Evolutionary conservation across 179 eudicot genomes (phyloP).

Genomic region (Silene noctiflora): DNA sequence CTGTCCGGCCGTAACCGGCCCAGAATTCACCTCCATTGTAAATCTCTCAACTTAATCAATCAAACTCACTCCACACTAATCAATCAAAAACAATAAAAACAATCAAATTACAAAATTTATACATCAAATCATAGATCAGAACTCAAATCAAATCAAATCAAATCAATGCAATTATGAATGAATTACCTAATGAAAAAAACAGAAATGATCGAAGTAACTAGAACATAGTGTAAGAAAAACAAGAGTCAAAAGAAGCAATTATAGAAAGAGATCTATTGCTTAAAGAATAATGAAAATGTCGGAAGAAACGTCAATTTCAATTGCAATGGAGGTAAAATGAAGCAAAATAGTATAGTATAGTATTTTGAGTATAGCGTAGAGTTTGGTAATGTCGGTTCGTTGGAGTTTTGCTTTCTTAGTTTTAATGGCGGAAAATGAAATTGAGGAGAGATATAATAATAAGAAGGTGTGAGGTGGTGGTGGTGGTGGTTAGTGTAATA

Average conservation of each 20-base stretch:
- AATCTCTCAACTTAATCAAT: constrained; percentile 18
- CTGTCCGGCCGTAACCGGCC: constrained; percentile 78
- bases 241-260: neutral
- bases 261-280: constrained; percentile 52
- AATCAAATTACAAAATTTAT: constrained; percentile 10
- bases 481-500: neutral
- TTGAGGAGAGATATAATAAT: neutral
- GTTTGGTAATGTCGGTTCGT: constrained; percentile 10
- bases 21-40: constrained; percentile 61
- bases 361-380: neutral
- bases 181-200: neutral
- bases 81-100: constrained; percentile 7
- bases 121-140: neutral
- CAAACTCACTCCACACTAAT: constrained; percentile 10
- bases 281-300: constrained; percentile 38
- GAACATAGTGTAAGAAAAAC: constrained; percentile 6
- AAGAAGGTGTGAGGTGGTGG: neutral
- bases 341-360: neutral
- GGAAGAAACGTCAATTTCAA: constrained; percentile 34
- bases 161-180: neutral
- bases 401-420: neutral
- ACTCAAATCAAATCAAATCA: neutral
- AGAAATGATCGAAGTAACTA: constrained; percentile 26
- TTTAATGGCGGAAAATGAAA: neutral
- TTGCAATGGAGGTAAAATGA: constrained; percentile 6